A percentile compares a stretch with the other conserved stretches of the same genome.
Evolutionary conservation across 257 asterid species (phyloP).

Genomic region (Nicotiana attenuata): DNA sequence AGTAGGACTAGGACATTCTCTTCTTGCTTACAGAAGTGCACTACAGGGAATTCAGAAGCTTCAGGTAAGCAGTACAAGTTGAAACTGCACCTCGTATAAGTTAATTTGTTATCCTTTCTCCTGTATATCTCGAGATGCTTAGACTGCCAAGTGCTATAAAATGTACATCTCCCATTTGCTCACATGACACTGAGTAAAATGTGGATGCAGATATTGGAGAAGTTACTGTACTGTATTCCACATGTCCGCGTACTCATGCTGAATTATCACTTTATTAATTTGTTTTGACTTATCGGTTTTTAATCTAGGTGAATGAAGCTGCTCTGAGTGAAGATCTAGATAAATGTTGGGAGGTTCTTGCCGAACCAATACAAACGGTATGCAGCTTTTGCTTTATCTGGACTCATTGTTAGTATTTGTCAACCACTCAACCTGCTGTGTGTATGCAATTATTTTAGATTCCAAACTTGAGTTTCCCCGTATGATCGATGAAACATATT

Average conservation of each 20-base stretch:
- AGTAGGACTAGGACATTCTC: conserved; percentile 79
- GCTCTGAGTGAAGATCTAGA: conserved; percentile 58
- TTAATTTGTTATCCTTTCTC: background rate
- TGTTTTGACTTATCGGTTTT: background rate
- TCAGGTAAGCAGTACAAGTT: conserved; percentile 40
- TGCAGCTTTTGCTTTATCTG: conserved; percentile 17
- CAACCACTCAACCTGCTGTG: background rate
- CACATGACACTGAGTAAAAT: background rate
- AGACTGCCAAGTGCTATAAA: background rate
- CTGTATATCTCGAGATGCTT: background rate
- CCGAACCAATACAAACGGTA: conserved; percentile 97
- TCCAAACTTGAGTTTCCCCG: background rate
- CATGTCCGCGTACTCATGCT: background rate
- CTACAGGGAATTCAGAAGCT: conserved; percentile 78
- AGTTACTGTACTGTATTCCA: background rate
- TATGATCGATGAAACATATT: background rate
- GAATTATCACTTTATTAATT: background rate
- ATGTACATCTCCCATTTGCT: background rate
- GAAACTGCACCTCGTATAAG: background rate
- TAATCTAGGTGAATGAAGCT: conserved; percentile 65
- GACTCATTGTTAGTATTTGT: background rate
- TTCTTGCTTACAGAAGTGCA: conserved; percentile 81
- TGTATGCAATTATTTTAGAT: background rate
- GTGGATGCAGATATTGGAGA: background rate
- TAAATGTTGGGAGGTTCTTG: conserved; percentile 88